Evolutionary conservation across 176 grass and related monocot genomes (phyloP).

Genomic region (Triticum dicoccoides): DNA sequence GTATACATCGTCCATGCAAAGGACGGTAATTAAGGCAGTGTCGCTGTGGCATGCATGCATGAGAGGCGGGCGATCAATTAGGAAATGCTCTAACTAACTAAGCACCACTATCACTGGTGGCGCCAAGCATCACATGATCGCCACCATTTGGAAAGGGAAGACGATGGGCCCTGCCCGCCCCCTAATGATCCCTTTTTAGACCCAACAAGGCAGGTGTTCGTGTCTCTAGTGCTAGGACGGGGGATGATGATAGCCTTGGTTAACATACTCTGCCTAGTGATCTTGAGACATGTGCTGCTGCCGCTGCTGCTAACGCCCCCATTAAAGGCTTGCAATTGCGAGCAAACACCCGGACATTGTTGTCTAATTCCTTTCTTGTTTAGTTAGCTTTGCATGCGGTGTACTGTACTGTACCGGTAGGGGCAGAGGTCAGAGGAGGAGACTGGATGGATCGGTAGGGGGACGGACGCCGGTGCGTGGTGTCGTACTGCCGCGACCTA

Average conservation of each 20-base stretch:
- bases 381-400: not conserved
- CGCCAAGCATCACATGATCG: slow-evolving; percentile 52
- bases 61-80: slow-evolving; percentile 22
- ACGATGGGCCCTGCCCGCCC: slow-evolving; percentile 12
- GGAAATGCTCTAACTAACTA: slow-evolving; percentile 8
- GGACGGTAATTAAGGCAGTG: not conserved
- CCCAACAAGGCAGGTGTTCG: slow-evolving; percentile 45
- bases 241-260: not conserved
- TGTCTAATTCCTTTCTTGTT: not conserved
- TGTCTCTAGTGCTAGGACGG: slow-evolving; percentile 38
- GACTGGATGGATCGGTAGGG: not conserved
- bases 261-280: slow-evolving; percentile 41
- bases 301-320: slow-evolving; percentile 39
- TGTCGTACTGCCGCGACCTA: slow-evolving; percentile 25
- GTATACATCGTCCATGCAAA: not conserved
- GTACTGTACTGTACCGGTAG: not conserved
- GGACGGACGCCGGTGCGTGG: not conserved
- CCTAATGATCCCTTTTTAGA: slow-evolving; percentile 54
- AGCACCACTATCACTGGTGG: not conserved
- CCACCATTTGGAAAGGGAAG: slow-evolving; percentile 37
- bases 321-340: slow-evolving; percentile 29
- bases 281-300: slow-evolving; percentile 61
- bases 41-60: not conserved
- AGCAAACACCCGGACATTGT: slow-evolving; percentile 6
- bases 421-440: not conserved